Conservation (phyloP, 495 filamentous ascomycete genomes). For the Penicillium alfredii region DNA sequence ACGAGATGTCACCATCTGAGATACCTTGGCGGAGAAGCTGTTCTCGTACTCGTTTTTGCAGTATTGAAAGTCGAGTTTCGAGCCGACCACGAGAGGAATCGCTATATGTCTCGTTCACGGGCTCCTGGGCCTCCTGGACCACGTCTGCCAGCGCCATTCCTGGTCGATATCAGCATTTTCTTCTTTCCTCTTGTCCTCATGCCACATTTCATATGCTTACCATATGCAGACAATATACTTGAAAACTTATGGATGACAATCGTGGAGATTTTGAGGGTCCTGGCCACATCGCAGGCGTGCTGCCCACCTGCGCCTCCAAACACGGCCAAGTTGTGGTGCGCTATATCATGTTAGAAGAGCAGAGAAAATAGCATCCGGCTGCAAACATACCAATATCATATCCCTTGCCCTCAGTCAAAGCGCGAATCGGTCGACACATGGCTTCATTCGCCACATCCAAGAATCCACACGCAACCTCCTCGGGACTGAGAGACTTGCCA, state of each 20-base stretch:
- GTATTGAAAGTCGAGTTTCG: slow-evolving; percentile 3
- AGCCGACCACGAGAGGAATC: slow-evolving; percentile 43
- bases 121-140: slow-evolving; percentile 82
- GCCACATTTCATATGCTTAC: too few relatives aligned
- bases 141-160: slow-evolving; percentile 89
- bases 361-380: too few relatives aligned
- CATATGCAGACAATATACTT: slow-evolving; percentile 87
- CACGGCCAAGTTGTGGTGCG: slow-evolving; percentile 75
- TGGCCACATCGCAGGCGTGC: slow-evolving; percentile 87
- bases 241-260: slow-evolving; percentile 87
- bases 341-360: slow-evolving; percentile 59
- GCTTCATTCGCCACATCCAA: slow-evolving; percentile 89
- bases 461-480: slow-evolving; percentile 76
- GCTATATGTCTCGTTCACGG: slow-evolving; percentile 31
- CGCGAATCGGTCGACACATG: slow-evolving; percentile 86
- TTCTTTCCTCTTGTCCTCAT: too few relatives aligned
- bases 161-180: background rate
- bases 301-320: slow-evolving; percentile 94
- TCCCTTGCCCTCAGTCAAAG: slow-evolving; percentile 84
- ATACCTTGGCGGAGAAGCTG: slow-evolving; percentile 50
- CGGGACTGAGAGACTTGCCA: slow-evolving; percentile 48
- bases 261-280: slow-evolving; percentile 73
- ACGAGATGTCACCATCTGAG: slow-evolving; percentile 61
- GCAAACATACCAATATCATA: slow-evolving; percentile 60
- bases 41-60: slow-evolving; percentile 49